Percentiles rank a stretch among this genome's conserved stretches.
Conservation (phyloP, 805 yeast species). For the Candida schatavii region DNA sequence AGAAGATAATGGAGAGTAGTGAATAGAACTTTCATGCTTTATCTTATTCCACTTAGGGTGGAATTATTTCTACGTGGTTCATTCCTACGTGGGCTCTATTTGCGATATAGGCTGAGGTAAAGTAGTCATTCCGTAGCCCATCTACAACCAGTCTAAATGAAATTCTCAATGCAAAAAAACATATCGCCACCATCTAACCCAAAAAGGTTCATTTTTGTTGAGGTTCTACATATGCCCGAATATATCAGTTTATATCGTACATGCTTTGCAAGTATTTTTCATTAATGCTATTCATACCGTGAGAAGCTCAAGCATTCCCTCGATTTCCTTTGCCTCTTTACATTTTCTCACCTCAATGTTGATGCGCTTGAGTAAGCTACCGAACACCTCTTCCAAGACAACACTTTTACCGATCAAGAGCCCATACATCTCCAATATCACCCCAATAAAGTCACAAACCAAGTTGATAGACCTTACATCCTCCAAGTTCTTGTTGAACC, state of each 20-base stretch:
- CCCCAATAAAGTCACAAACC: constrained; percentile 66
- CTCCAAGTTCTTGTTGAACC: constrained; percentile 75
- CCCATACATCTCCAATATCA: constrained; percentile 73
- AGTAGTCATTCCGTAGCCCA: too few relatives aligned
- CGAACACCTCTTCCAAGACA: constrained; percentile 69
- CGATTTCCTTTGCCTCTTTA: constrained; percentile 81
- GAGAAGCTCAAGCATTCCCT: constrained; percentile 89
- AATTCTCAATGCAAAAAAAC: too few relatives aligned
- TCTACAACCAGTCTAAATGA: too few relatives aligned
- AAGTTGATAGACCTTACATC: constrained; percentile 70
- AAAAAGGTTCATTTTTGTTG: too few relatives aligned
- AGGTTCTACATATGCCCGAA: too few relatives aligned
- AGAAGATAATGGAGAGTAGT: not conserved
- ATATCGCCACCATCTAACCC: too few relatives aligned
- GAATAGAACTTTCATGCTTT: too few relatives aligned
- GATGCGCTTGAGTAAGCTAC: constrained; percentile 58
- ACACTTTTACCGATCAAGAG: constrained; percentile 70
- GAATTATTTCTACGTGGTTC: too few relatives aligned
- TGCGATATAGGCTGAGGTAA: too few relatives aligned
- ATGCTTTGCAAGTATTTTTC: too few relatives aligned
- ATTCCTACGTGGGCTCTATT: too few relatives aligned
- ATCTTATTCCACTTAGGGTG: constrained; percentile 1
- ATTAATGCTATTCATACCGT: constrained; percentile 51
- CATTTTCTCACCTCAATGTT: constrained; percentile 72
- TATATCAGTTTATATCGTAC: too few relatives aligned